Evolutionary conservation across 768 basidiomycete species (phyloP), one percentile per base, ranked within the genome.

Genomic region (Suillus discolor): DNA sequence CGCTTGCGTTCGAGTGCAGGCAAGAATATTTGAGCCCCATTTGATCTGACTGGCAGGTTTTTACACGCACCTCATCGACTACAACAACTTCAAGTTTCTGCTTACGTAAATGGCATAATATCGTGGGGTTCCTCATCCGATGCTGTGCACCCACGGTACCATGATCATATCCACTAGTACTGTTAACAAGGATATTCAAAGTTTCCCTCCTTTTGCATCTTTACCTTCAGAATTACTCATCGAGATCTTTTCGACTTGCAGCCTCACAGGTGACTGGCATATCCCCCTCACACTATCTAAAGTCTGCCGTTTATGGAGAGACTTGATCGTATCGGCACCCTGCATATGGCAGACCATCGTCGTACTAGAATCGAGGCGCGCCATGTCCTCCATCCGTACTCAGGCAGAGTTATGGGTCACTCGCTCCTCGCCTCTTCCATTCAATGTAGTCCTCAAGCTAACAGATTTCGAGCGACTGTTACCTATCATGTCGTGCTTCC

Each of bases 141-240:
- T 7, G 51, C 15, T 55, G 54, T 34, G 18, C 54, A 54, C 34
- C 15, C 38, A 49, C 47, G 6, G 23, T 16, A 39, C 57, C 59
- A 60, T 60, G 59, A 42, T 31, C 41, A 28, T 60, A 41, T 47
- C 34, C 62, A 36, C n/a, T n/a, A n/a, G n/a, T n/a, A n/a, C 60
- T 6, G 53, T 20, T 6, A 28, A 20, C 45, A 28, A 44, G 11
- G 53, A 64, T 57, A 4, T 25, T 7, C 7, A 16, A 28, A 44
- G 25, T 42, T 12, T 28, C 28, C 18, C 41, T 60, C 34, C 62
- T 28, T 75, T 82, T 20, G 62, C 69, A 11, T 63, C 62, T 39
- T 77, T 91, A 18, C 90, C 90, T 0, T 76, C 83, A 13, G 90
- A 92, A 65, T 73, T 92, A 15, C 81, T 91, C 34, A 80, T 85